Percentiles rank a stretch among this genome's conserved stretches.
phyloP scores from a whole-genome alignment of 2,329 filamentous ascomycete genomes.

The Chrysoporthe cubensis region DNA sequence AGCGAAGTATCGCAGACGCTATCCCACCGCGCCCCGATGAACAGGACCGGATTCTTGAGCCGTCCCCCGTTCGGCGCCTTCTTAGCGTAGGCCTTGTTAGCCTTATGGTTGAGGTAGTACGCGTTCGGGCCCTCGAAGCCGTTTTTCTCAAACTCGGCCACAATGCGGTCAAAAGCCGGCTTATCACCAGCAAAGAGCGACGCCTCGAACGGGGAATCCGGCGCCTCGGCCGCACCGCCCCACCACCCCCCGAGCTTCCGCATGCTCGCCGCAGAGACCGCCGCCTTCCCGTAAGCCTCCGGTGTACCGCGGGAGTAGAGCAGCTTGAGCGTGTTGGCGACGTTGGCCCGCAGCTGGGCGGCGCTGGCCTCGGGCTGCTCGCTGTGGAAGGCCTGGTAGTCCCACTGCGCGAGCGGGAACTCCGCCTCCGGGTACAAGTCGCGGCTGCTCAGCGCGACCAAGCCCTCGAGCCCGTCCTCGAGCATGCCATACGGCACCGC shows the following conservation, averaged over 20 bases:
- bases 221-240: conserved; percentile 18
- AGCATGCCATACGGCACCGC: conserved; percentile 47
- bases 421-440: conserved; percentile 49
- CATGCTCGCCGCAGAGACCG: background rate
- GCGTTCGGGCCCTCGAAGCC: conserved; percentile 39
- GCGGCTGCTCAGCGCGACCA: conserved; percentile 44
- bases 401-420: conserved; percentile 41
- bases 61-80: conserved; percentile 35
- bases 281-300: too few species aligned
- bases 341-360: conserved; percentile 30
- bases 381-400: conserved; percentile 37
- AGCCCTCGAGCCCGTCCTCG: conserved; percentile 44
- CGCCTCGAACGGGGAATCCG: background rate
- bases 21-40: conserved; percentile 44
- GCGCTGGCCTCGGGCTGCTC: conserved; percentile 34
- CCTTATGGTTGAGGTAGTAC: conserved; percentile 47
- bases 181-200: conserved; percentile 34
- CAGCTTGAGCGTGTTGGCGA: conserved; percentile 28
- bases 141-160: conserved; percentile 35
- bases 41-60: conserved; percentile 42
- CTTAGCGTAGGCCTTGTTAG: conserved; percentile 44
- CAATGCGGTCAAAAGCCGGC: background rate
- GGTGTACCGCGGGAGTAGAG: conserved; percentile 10
- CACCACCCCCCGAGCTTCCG: conserved; percentile 31
- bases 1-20: conserved; percentile 41